Percentiles rank a stretch among this genome's conserved stretches.
phyloP scores from a whole-genome alignment of 345 rosid species.

The Durio zibethinus region DNA sequence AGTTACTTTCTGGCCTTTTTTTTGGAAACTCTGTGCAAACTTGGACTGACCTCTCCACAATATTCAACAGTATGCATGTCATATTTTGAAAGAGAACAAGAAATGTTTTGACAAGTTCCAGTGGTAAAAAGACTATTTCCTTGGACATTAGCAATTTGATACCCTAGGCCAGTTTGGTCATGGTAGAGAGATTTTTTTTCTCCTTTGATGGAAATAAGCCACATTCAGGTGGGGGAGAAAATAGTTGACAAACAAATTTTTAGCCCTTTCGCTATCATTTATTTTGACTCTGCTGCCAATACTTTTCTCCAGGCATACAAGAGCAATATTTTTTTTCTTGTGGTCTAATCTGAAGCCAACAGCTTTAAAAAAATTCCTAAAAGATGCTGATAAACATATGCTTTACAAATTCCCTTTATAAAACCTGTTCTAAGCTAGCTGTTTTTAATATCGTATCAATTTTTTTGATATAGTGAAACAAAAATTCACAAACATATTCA shows the following conservation, averaged over 20 bases:
- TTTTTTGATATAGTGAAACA: too few relatives aligned
- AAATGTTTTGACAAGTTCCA: neutral
- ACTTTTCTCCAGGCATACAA: neutral
- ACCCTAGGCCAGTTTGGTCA: neutral
- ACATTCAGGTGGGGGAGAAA: neutral
- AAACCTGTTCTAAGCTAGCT: too few relatives aligned
- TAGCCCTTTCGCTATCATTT: neutral
- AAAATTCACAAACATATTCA: too few relatives aligned
- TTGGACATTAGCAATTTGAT: neutral
- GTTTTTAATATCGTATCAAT: too few relatives aligned
- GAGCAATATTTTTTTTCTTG: too few relatives aligned
- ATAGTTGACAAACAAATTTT: neutral
- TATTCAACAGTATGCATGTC: neutral
- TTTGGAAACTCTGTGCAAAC: neutral
- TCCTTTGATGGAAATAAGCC: neutral
- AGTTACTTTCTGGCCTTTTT: neutral
- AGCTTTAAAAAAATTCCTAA: too few relatives aligned
- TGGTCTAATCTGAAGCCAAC: too few relatives aligned
- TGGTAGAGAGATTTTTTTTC: neutral
- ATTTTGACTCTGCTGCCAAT: neutral
- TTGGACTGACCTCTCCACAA: neutral
- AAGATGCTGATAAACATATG: too few relatives aligned
- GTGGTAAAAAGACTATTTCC: neutral
- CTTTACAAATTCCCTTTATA: too few relatives aligned
- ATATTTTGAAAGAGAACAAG: neutral